These are phyloP conservation scores for Penicillium ochrochloron DNA, from an alignment of 495 filamentous ascomycete species.

Conservation along the genomic window DNA sequence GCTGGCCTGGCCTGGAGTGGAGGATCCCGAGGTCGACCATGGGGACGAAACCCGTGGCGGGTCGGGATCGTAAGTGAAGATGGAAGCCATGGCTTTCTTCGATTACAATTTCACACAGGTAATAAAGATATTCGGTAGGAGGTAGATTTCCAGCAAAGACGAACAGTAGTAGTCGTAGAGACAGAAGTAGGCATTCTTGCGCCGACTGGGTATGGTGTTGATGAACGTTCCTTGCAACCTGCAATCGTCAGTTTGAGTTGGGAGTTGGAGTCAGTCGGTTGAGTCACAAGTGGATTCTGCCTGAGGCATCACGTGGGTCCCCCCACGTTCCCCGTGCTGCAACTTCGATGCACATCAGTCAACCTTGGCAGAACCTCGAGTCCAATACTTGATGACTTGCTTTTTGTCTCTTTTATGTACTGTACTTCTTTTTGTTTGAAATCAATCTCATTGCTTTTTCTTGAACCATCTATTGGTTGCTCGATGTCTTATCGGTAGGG, in stretches of 20 bases:
- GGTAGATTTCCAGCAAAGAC: slow-evolving; percentile 13
- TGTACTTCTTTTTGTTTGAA: neutral
- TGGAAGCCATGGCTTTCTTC: slow-evolving; percentile 74
- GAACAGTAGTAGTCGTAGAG: slow-evolving; percentile 2
- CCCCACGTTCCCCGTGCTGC: neutral
- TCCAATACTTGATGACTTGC: neutral
- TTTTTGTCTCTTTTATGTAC: neutral
- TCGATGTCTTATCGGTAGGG: neutral
- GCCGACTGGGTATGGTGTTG: slow-evolving; percentile 2
- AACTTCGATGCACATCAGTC: neutral
- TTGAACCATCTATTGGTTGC: neutral
- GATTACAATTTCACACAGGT: slow-evolving; percentile 15
- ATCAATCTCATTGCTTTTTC: neutral
- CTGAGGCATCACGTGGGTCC: slow-evolving; percentile 30
- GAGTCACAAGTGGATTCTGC: slow-evolving; percentile 28
- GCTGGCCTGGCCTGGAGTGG: slow-evolving; percentile 38
- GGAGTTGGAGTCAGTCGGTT: slow-evolving; percentile 4
- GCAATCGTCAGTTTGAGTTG: neutral
- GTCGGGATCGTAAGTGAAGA: slow-evolving; percentile 93
- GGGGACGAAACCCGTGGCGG: slow-evolving; percentile 87
- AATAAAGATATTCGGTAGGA: slow-evolving; percentile 25
- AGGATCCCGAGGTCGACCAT: slow-evolving; percentile 67
- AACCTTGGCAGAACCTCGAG: neutral
- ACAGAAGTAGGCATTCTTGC: slow-evolving; percentile 24
- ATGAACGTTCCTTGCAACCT: neutral